A percentile compares a stretch with the other conserved stretches of the same genome.
These are phyloP conservation scores for Corymbia calophylla DNA, from an alignment of 441 rosid species.

Conservation along the genomic window DNA sequence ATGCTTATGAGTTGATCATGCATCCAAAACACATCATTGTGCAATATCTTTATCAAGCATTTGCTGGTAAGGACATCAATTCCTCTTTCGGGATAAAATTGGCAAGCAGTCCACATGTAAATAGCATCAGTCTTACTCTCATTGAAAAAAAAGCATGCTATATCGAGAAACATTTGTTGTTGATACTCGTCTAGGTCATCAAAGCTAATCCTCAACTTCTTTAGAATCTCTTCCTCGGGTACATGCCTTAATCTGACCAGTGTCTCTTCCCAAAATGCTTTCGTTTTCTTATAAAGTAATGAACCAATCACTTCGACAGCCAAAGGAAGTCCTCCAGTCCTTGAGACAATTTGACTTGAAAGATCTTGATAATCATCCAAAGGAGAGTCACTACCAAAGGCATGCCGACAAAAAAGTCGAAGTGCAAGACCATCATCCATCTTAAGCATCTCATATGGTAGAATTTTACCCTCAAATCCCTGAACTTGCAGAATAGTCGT, in stretches of 20 bases:
- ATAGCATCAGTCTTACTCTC: neutral
- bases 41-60: neutral
- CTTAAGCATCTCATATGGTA: neutral
- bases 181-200: neutral
- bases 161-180: neutral
- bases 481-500: fast-evolving
- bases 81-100: neutral
- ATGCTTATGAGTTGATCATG: neutral
- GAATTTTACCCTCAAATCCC: neutral
- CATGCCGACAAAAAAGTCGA: neutral
- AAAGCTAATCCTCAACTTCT: neutral
- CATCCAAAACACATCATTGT: neutral
- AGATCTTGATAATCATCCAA: neutral
- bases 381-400: neutral
- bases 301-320: neutral
- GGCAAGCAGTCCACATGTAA: neutral
- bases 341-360: neutral
- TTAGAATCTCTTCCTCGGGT: too few relatives aligned
- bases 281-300: too few relatives aligned
- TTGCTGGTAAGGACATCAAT: neutral
- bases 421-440: neutral
- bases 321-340: neutral
- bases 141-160: neutral
- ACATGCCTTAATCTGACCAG: neutral
- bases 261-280: neutral